Evolutionary conservation across 148 eudicot species (phyloP).

Genomic region (Dianthus caryophyllus): DNA sequence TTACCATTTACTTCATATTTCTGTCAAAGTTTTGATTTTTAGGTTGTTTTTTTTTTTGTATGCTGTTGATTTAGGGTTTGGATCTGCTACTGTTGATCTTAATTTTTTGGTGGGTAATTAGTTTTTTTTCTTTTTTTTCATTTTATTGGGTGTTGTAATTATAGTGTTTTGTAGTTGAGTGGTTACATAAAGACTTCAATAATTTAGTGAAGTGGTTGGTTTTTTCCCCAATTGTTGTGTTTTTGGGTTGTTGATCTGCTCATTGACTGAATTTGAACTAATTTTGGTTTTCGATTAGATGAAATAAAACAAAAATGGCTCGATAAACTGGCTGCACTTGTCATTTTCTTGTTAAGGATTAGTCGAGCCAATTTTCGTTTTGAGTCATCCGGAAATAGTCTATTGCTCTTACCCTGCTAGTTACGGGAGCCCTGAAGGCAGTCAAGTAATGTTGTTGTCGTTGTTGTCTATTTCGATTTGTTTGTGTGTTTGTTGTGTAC

Average conservation of each 20-base stretch:
- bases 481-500: background rate
- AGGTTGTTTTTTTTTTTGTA: slow-evolving; percentile 21
- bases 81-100: slow-evolving; percentile 26
- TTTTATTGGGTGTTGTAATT: background rate
- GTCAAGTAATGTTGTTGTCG: too few species aligned
- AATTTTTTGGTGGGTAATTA: slow-evolving; percentile 4
- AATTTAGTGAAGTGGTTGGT: slow-evolving; percentile 15
- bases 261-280: slow-evolving; percentile 14
- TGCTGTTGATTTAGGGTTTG: slow-evolving; percentile 25
- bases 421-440: too few species aligned
- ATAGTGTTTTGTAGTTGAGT: slow-evolving; percentile 9
- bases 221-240: background rate
- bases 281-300: background rate
- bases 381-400: too few species aligned
- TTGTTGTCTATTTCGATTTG: background rate
- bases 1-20: slow-evolving; percentile 17
- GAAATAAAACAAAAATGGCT: too few species aligned
- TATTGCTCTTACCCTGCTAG: too few species aligned
- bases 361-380: too few species aligned
- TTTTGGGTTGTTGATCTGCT: slow-evolving; percentile 10
- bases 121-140: slow-evolving; percentile 1
- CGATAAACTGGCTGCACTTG: too few species aligned
- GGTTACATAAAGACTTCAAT: background rate
- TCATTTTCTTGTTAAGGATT: too few species aligned
- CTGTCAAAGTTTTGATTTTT: slow-evolving; percentile 23